These are phyloP conservation scores for Rhodotorula sp. DNA, from an alignment of 1,284 basidiomycete species.

Conservation along the genomic window DNA sequence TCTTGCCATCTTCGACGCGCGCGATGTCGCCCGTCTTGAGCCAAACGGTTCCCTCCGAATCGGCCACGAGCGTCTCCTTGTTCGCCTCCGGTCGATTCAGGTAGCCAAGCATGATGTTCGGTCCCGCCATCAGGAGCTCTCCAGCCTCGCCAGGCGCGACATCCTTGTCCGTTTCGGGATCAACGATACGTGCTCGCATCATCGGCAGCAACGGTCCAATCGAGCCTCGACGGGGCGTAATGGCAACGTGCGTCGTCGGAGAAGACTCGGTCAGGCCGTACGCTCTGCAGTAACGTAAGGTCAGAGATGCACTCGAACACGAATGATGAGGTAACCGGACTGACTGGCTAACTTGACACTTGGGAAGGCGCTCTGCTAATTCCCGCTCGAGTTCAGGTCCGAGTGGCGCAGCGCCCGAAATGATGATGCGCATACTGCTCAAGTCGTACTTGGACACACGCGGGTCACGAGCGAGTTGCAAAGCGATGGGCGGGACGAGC, in stretches of 20 bases:
- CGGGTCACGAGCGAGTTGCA: constrained; percentile 61
- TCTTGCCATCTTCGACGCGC: constrained; percentile 30
- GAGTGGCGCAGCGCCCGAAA: constrained; percentile 80
- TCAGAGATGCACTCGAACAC: no score
- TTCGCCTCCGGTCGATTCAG: constrained; percentile 44
- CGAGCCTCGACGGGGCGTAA: constrained; percentile 57
- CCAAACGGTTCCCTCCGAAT: constrained; percentile 36
- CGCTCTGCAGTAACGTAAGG: constrained; percentile 50
- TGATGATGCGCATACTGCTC: constrained; percentile 60
- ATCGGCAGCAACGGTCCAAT: constrained; percentile 74
- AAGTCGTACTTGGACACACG: constrained; percentile 70
- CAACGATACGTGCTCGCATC: constrained; percentile 71
- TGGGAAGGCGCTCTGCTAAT: constrained; percentile 52
- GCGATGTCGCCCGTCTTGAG: constrained; percentile 45
- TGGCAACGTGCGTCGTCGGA: constrained; percentile 55
- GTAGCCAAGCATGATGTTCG: constrained; percentile 45
- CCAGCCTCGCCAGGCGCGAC: constrained; percentile 60
- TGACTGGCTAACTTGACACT: constrained; percentile 44
- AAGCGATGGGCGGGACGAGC: constrained; percentile 80
- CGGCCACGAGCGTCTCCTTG: constrained; percentile 41
- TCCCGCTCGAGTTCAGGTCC: constrained; percentile 61
- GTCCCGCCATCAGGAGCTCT: constrained; percentile 74
- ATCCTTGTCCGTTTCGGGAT: constrained; percentile 55
- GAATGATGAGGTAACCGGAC: not conserved
- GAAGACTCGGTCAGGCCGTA: constrained; percentile 79